These are phyloP conservation scores for Penicillium arizonense DNA, from an alignment of 495 filamentous ascomycete species.

Conservation along the genomic window DNA sequence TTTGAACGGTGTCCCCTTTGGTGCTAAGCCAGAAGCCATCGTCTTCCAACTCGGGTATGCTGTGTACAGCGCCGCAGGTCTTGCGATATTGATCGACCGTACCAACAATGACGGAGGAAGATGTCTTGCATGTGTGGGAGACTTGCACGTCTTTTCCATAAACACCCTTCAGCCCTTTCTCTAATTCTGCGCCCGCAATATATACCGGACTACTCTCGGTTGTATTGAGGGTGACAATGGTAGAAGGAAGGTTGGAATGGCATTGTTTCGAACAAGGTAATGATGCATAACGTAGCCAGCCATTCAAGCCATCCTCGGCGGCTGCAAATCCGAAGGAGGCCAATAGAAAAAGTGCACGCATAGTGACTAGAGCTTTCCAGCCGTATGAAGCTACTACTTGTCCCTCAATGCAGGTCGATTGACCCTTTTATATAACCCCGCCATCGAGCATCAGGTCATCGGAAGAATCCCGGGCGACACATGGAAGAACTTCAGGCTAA, in stretches of 20 bases:
- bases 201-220: conserved; percentile 54
- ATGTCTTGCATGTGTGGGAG: conserved; percentile 18
- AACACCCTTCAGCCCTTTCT: conserved; percentile 54
- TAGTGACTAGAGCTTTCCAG: background rate
- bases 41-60: conserved; percentile 47
- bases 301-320: conserved; percentile 57
- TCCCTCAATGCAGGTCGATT: background rate
- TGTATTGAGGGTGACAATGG: conserved; percentile 54
- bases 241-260: conserved; percentile 39
- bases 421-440: conserved; percentile 3
- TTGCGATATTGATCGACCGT: conserved; percentile 52
- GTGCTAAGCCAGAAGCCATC: conserved; percentile 65
- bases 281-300: conserved; percentile 65
- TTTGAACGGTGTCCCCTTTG: conserved; percentile 45
- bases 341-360: conserved; percentile 12
- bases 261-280: conserved; percentile 40
- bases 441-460: background rate
- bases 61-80: conserved; percentile 27
- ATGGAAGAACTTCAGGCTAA: conserved; percentile 17
- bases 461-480: background rate
- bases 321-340: conserved; percentile 12
- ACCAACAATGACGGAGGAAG: conserved; percentile 52
- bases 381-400: background rate
- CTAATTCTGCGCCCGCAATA: conserved; percentile 58
- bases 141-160: conserved; percentile 45